phyloP scores from a whole-genome alignment of 2,329 filamentous ascomycete species.

The Trichophyton benhamiae region DNA sequence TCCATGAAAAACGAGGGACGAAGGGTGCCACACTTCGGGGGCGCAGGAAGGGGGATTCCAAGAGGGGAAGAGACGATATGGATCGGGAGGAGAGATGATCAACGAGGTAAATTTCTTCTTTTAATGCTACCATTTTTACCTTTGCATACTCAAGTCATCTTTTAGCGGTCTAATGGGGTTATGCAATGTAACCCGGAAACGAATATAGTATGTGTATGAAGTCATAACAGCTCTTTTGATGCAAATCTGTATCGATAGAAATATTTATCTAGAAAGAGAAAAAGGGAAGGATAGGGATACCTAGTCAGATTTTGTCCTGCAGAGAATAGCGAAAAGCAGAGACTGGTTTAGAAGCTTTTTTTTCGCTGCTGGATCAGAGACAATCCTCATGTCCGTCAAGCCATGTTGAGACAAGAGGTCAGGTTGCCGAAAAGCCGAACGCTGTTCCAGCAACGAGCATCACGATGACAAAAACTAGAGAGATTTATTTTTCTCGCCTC shows the following conservation, averaged over 20 bases:
- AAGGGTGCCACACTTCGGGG: constrained; percentile 38
- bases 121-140: not conserved
- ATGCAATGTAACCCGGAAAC: not conserved
- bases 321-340: not conserved
- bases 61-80: constrained; percentile 52
- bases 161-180: not conserved
- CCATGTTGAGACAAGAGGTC: not conserved
- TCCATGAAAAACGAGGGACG: constrained; percentile 53
- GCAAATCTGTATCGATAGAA: not conserved
- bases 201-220: not conserved
- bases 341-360: not conserved
- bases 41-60: constrained; percentile 41
- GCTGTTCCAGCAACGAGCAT: constrained; percentile 1
- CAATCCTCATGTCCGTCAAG: not conserved
- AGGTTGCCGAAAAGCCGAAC: not conserved
- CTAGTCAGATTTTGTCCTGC: not conserved
- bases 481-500: not conserved
- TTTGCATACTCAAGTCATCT: not conserved
- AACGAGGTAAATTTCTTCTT: not conserved
- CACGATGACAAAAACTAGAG: not conserved
- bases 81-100: constrained; percentile 58
- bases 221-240: not conserved
- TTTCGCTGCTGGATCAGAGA: not conserved
- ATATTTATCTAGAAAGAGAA: not conserved
- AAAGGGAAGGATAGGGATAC: not conserved